Evolutionary conservation across 805 yeast species (phyloP).

Genomic region (Candida broadrunensis): DNA sequence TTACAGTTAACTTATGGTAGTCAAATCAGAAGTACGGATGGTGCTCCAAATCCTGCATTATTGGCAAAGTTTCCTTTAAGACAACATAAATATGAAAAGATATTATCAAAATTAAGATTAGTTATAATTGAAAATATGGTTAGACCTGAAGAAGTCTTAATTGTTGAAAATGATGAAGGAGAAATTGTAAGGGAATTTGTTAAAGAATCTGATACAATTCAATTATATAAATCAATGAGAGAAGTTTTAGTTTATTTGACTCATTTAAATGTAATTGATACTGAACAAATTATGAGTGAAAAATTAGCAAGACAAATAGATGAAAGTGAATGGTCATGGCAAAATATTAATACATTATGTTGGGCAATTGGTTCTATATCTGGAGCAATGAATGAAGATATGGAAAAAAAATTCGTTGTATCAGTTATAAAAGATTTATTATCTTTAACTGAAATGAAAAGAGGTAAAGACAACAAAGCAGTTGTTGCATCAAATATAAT

Average conservation of each 20-base stretch:
- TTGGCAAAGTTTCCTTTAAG: constrained; percentile 80
- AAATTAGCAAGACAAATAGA: constrained; percentile 91
- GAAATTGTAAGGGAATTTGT: constrained; percentile 97
- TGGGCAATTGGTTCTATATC: constrained; percentile 99
- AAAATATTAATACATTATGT: constrained; percentile 91
- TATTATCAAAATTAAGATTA: constrained; percentile 78
- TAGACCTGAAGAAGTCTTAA: constrained; percentile 94
- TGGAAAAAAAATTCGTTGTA: constrained; percentile 92
- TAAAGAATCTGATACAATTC: constrained; percentile 95
- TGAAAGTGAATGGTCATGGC: constrained; percentile 99
- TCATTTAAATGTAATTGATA: constrained; percentile 90
- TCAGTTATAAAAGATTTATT: constrained; percentile 89
- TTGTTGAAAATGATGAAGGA: constrained; percentile 98
- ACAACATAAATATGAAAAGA: constrained; percentile 75
- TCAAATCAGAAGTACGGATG: constrained; percentile 49
- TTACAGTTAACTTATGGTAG: constrained; percentile 58
- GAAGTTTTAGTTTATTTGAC: constrained; percentile 94
- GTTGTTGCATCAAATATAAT: constrained; percentile 99
- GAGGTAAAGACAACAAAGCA: constrained; percentile 97
- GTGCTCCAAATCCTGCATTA: constrained; percentile 82
- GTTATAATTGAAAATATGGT: constrained; percentile 98
- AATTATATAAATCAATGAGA: constrained; percentile 90
- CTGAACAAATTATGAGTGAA: constrained; percentile 89
- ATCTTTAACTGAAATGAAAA: constrained; percentile 89
- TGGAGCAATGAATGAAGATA: constrained; percentile 97